Evolutionary conservation across 306 rosid genomes (phyloP).

Genomic region (Sesbania bispinosa): DNA sequence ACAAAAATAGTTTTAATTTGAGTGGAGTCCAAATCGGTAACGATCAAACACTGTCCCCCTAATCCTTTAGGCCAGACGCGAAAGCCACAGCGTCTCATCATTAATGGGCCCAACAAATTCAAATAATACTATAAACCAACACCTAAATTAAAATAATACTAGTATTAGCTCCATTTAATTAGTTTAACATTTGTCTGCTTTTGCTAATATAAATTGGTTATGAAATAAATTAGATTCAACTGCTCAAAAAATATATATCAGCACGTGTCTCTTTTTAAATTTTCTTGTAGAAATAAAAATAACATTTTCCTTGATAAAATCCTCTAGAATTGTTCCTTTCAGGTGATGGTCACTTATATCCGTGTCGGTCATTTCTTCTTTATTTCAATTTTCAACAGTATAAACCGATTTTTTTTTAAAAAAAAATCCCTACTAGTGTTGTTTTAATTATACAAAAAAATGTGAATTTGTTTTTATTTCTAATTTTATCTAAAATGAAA

Average conservation of each 20-base stretch:
- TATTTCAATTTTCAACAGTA: no score
- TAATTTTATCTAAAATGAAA: no score
- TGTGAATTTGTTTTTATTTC: no score
- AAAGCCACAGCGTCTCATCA: neutral
- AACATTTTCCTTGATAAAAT: neutral
- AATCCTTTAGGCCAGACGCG: neutral
- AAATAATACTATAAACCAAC: neutral
- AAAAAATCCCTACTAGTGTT: no score
- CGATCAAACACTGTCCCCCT: conserved; percentile 13
- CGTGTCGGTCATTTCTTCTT: no score
- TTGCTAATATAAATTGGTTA: neutral
- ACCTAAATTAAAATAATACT: no score
- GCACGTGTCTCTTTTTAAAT: no score
- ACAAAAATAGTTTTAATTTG: conserved; percentile 30
- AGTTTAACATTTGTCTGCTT: neutral
- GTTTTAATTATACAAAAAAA: no score
- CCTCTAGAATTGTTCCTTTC: neutral
- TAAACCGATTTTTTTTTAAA: no score
- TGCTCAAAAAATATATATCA: neutral
- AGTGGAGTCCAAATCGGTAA: conserved; percentile 24
- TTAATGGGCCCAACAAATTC: conserved; percentile 30
- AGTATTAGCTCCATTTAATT: neutral
- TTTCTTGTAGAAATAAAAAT: no score
- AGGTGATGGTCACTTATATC: no score
- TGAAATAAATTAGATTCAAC: neutral